Evolutionary conservation across 257 asterid species (phyloP), one percentile per base, ranked within the genome.

Genomic region (Solanum pinnatisectum): DNA sequence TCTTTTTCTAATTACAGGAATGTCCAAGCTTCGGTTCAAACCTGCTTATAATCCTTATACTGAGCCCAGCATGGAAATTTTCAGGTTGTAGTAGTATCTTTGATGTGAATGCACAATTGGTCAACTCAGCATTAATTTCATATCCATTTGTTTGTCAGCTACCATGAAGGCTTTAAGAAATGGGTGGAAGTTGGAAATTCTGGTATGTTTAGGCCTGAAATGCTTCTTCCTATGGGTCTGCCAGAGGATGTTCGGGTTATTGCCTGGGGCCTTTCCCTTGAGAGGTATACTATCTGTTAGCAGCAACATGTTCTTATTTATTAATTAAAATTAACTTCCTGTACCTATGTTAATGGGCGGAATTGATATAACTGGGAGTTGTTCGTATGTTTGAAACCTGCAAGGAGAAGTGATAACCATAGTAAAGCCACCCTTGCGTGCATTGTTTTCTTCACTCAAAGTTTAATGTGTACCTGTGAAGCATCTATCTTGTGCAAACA

Each of bases 181-280:
- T 97, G 99, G 99, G 98, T 97, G 40, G 99, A 97, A 93, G 90
- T 97, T 79, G 99, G 99, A 88, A 97, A 96, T 94, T 96, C 99
- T 2, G 99, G 99, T 72, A 94, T 97, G 99, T 97, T 97, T 89
- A 94, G 99, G 92, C 99, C 99, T 30, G 99, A 96, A 93, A 97
- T 97, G 99, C 91, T 97, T 89, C 98, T 79, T 39, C 99, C 99
- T 2, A 97, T 97, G 99, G 98, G 99, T 79, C 95, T 97, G 65
- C 99, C 99, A 8, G 97, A 94, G 91, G 99, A 97, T 89, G 98
- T 94, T 60, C 96, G 93, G 88, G 98, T 96, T 87, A 97, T 97
- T 79, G 99, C 99, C 33, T 97, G 99, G 99, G 99, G 99, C 49
- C 99, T 97, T 89, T 97, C 99, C 49, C 98, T 97, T 65, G 99